phyloP scores from a whole-genome alignment of 495 filamentous ascomycete species.

The Neurospora tetrasperma region DNA sequence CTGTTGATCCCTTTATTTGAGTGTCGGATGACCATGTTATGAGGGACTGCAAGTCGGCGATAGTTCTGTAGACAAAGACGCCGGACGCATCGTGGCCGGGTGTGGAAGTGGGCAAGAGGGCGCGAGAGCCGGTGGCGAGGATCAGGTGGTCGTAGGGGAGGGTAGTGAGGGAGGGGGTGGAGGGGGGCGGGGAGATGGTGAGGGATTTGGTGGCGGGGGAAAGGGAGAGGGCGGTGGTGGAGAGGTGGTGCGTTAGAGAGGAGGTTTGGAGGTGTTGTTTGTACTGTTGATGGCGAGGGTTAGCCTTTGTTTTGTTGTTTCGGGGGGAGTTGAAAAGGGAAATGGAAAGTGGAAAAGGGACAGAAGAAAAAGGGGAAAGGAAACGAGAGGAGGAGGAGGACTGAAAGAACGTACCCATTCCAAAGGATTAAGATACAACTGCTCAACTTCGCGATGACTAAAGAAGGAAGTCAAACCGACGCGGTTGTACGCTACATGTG shows the following conservation, averaged over 20 bases:
- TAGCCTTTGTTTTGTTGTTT: too few relatives aligned
- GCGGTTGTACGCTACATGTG: conserved; percentile 88
- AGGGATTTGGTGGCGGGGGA: conserved; percentile 54
- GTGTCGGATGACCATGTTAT: conserved; percentile 60
- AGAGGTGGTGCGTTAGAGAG: conserved; percentile 69
- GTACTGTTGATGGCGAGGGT: conserved; percentile 22
- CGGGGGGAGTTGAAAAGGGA: too few relatives aligned
- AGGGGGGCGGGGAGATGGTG: conserved; percentile 78
- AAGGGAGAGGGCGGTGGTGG: conserved; percentile 68
- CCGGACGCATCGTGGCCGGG: conserved; percentile 79
- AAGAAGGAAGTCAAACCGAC: conserved; percentile 95
- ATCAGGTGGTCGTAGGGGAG: conserved; percentile 89
- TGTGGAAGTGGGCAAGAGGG: conserved; percentile 67
- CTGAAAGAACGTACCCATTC: conserved; percentile 60
- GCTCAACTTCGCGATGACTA: conserved; percentile 79
- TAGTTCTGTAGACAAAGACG: conserved; percentile 91
- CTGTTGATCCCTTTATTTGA: conserved; percentile 49
- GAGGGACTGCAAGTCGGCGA: conserved; percentile 71
- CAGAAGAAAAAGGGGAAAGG: neutral
- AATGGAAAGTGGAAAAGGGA: too few relatives aligned
- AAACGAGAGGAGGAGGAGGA: neutral
- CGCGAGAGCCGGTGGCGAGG: conserved; percentile 86
- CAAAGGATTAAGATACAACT: conserved; percentile 77
- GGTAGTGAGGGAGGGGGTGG: conserved; percentile 83
- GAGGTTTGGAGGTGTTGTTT: conserved; percentile 40